Evolutionary conservation across 2,329 filamentous ascomycete species (phyloP), one percentile per base, ranked within the genome.

Genomic region (Ceratocystis cubensis): DNA sequence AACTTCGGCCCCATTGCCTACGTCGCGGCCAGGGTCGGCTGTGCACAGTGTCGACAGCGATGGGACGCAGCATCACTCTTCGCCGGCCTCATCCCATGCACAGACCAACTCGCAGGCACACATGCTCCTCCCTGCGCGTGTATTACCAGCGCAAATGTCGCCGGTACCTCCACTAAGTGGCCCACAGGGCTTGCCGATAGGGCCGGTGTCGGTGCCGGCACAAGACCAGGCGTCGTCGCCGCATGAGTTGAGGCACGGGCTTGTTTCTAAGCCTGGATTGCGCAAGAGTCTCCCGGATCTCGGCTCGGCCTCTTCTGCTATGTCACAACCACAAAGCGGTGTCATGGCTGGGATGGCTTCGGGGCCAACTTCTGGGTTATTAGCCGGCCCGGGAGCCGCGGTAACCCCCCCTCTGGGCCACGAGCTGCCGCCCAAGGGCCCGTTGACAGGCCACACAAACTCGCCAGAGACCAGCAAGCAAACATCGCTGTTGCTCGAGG

Each of bases 401-500:
- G 17, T 69, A 64, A 30, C 53, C 53, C 45, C 44, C 20, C 6
- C 66, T 17, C 66, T n/a, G 65, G 70, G 1, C 66, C 45, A 59
- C 30, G 64, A 65, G 20, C 56, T 30, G 30, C 53, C 53, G 53
- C 25, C 53, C 2, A 50, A 66, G n/a, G 33, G 63, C 53, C 64
- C 70, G 44, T 33, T 56, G 63, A 59, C 65, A 17, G 59, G 50
- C 30, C 41, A 63, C 17, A 48, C 41, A 59, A 64, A 45, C 61
- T 65, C 65, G 7, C 45, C 65, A 7, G 63, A 65, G 13, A 63
- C 63, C 2, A 65, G 46, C 53, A 67, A 67, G 61, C 66, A 65
- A n/a, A 67, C 73, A 3, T 72, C 74, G 3, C 66, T 76, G 61
- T 69, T 72, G 2, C 64, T 74, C 8, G 71, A 70, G 5, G 72